phyloP scores from a whole-genome alignment of 768 basidiomycete genomes.

The Mycena belliarum region DNA sequence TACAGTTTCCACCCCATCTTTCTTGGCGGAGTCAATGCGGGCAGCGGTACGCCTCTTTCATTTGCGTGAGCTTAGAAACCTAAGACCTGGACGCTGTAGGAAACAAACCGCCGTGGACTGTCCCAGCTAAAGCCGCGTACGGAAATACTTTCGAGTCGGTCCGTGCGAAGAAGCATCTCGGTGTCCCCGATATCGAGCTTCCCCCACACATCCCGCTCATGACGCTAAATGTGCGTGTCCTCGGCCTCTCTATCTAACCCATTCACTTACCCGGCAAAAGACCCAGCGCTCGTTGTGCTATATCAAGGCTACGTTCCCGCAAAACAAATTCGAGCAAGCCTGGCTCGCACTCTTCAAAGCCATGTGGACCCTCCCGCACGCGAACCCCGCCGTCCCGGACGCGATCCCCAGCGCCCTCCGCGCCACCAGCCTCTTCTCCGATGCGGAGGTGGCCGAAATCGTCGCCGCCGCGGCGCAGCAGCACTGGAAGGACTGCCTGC shows the following conservation, averaged over 20 bases:
- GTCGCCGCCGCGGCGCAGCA: conserved; percentile 9
- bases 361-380: conserved; percentile 19
- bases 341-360: conserved; percentile 17
- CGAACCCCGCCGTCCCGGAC: conserved; percentile 9
- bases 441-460: conserved; percentile 15
- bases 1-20: conserved; percentile 20
- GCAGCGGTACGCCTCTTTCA: conserved; percentile 4
- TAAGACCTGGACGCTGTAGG: background rate
- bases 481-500: conserved; percentile 20
- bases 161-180: conserved; percentile 13
- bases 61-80: no score
- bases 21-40: conserved; percentile 18
- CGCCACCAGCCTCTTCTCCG: conserved; percentile 12
- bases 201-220: conserved; percentile 17
- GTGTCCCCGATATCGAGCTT: conserved; percentile 1
- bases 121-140: conserved; percentile 19
- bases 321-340: conserved; percentile 13
- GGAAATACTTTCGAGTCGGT: conserved; percentile 8
- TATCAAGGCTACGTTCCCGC: conserved; percentile 20
- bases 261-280: background rate
- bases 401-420: background rate
- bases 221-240: conserved; percentile 13
- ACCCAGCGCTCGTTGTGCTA: conserved; percentile 23
- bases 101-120: conserved; percentile 21
- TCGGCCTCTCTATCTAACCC: background rate